Base-by-base conservation (phyloP, 176 grass and related monocot species). In the Luzula sylvatica region DNA sequence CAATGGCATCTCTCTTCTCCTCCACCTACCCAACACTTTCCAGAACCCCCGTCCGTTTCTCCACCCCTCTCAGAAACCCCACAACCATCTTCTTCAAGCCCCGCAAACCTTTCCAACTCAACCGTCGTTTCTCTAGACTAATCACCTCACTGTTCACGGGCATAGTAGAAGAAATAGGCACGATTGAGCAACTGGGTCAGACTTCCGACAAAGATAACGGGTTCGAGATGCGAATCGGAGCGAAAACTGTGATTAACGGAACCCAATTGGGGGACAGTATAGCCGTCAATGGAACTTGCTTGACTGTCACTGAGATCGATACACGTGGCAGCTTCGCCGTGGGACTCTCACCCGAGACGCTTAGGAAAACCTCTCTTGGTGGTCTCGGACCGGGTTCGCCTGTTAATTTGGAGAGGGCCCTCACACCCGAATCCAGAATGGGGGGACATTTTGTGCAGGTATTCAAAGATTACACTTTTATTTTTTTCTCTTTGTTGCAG, bases 121-220 rank as follows among this genome's bases (percentile, higher is more conserved):
- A 20, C 20, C 61, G 15, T 2, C 25, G 29, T 23, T 56, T 3
- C 61, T 73, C 25, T 65, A 53, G 43, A 7, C 52, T 59, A 1
- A 65, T 95, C 0, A 68, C 66, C 9, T 77, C 56, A 30, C 70
- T 95, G 35, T 95, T 95, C 73, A 95, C 83, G 15, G 89, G 89
- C 40, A 95, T 95, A 51, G 89, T 95, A 8, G 83, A 95, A 68
- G 89, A 95, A 48, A 73, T 95, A 11, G 89, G 83, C 16, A 50
- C 38, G 48, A 65, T 95, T 38, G 72, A 86, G 42, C 72, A 74
- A 42, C 44, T 78, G 68, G 56, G 83, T 32, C 66, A 72, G 50
- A n/a, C 49, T 46, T 19, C 24, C 64, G 21, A 54, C 20, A 11
- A 27, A 17, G 71, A 70, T 3, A 8, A 32, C 5, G 83, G 75